Conservation (phyloP, 495 filamentous ascomycete species). For the Staphylotrichum tortipilum region DNA sequence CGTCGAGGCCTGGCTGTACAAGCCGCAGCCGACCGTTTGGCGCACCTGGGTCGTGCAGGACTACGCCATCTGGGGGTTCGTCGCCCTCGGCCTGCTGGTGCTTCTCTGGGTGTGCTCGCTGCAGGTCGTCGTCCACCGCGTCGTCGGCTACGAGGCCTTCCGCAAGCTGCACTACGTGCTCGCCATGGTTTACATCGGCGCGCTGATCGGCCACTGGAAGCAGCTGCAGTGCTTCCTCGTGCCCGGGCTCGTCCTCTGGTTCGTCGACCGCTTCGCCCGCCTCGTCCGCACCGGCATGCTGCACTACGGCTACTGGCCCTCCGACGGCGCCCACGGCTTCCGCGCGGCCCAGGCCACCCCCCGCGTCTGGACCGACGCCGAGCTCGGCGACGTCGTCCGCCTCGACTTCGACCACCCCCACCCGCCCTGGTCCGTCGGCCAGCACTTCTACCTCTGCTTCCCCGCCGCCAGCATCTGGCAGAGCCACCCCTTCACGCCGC, state of each 20-base stretch:
- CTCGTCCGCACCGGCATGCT: constrained; percentile 43
- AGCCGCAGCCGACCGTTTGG: constrained; percentile 52
- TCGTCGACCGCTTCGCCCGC: constrained; percentile 45
- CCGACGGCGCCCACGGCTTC: constrained; percentile 37
- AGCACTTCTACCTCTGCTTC: constrained; percentile 61
- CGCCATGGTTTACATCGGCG: constrained; percentile 57
- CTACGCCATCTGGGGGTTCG: constrained; percentile 59
- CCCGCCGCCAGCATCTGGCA: constrained; percentile 53
- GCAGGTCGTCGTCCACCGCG: constrained; percentile 39
- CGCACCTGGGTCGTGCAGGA: constrained; percentile 41
- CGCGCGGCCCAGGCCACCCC: constrained; percentile 40
- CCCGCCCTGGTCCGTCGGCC: constrained; percentile 49
- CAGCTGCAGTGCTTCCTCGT: constrained; percentile 54
- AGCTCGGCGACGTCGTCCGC: constrained; percentile 46
- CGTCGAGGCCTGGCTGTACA: constrained; percentile 51
- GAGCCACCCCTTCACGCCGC: constrained; percentile 58
- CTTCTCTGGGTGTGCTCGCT: constrained; percentile 48
- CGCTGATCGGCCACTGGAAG: constrained; percentile 60
- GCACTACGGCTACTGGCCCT: constrained; percentile 37
- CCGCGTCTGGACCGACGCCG: constrained; percentile 38
- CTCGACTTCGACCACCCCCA: constrained; percentile 50
- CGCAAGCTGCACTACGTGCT: constrained; percentile 55
- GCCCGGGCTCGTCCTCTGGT: constrained; percentile 49
- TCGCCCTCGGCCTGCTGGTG: constrained; percentile 51
- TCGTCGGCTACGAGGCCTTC: constrained; percentile 63